Evolutionary conservation across 257 asterid species (phyloP).

Genomic region (Leonotis leonurus): DNA sequence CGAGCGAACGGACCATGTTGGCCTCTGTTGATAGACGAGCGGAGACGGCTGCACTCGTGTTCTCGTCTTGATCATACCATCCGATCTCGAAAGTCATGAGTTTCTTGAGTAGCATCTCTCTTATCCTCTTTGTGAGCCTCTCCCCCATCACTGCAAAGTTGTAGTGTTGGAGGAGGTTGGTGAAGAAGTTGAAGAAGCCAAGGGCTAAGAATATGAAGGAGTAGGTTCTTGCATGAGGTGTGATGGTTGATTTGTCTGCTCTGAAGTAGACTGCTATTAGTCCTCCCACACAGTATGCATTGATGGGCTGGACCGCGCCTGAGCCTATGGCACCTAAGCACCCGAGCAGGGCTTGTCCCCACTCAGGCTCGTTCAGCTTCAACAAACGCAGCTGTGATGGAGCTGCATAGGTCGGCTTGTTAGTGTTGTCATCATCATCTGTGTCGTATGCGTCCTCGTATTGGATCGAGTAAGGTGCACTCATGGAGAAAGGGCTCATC

Average conservation of each 20-base stretch:
- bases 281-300: constrained; percentile 61
- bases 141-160: constrained; percentile 62
- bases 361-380: constrained; percentile 63
- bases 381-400: constrained; percentile 64
- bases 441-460: constrained; percentile 47
- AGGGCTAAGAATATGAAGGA: constrained; percentile 41
- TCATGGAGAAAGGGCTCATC: constrained; percentile 61
- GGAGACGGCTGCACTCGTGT: constrained; percentile 53
- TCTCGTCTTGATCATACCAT: constrained; percentile 53
- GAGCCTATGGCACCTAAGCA: constrained; percentile 66
- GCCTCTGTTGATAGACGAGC: constrained; percentile 53
- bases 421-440: constrained; percentile 42
- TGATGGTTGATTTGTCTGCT: constrained; percentile 35
- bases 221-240: constrained; percentile 41
- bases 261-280: constrained; percentile 53
- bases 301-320: constrained; percentile 62
- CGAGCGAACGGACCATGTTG: constrained; percentile 51
- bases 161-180: constrained; percentile 53
- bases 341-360: constrained; percentile 53
- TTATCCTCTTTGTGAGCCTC: constrained; percentile 39
- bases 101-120: constrained; percentile 43
- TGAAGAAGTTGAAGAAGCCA: constrained; percentile 53
- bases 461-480: constrained; percentile 49
- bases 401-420: constrained; percentile 23
- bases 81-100: constrained; percentile 51